Base-by-base conservation (phyloP, 495 filamentous ascomycete species). In the Podospora pseudoanserina region DNA sequence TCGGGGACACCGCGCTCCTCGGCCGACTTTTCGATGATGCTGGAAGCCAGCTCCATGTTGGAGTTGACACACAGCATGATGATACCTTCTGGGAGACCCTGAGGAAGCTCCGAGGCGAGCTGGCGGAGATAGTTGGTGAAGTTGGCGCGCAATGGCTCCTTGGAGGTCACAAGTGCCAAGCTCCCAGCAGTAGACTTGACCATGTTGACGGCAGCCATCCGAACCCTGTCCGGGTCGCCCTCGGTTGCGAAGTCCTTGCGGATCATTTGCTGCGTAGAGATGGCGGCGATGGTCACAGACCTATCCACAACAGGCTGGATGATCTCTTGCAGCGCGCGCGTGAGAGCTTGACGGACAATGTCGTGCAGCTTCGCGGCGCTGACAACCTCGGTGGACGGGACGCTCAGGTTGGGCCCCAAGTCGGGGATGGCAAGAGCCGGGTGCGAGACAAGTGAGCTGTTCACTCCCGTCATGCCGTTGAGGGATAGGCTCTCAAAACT, bases 41-140 rank as follows among this genome's bases (percentile, higher is more conserved):
- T 89, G 74, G 95, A 98, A 57, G 95, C 93, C 61, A 91, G 86
- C 70, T 99, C 95, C 32, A 98, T 84, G 77, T 99, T 99, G 66
- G 97, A 95, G 75, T 98, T 98, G 68, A 98, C 94, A 76, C 96
- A 97, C 91, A 98, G 96, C 67, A 97, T 84, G 65, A 98, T 94
- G 27, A 87, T 87, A 20, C 93, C 93, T 75, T 99, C 96, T 2
- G 93, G 91, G 26, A 93, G 81, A 68, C 91, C 90, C 28, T 88
- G 88, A 13, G 82, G 81, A 4, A 88, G 75, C 34, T 96, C 92
- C 67, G 85, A 80, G 11, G 92, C 89, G 74, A 94, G 84, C 26
- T 82, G 78, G n/a, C 96, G 90, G 71, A 99, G 91, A 74, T 97
- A 96, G 78, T 97, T 98, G 44, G 87, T 91, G 82, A 98, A 97